phyloP scores from a whole-genome alignment of 306 rosid genomes.

The Cercis canadensis region DNA sequence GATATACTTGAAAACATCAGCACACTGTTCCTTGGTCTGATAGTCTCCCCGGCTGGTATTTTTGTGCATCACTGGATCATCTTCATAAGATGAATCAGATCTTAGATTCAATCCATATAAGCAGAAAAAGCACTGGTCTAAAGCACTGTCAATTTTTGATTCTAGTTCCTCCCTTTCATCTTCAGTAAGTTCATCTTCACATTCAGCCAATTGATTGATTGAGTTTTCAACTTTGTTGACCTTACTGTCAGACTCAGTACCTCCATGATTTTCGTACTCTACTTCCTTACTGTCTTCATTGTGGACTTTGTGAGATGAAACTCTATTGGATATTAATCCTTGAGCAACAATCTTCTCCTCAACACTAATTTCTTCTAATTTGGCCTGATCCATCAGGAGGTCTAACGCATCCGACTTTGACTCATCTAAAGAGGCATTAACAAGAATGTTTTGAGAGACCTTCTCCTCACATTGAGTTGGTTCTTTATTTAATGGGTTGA shows the following conservation, averaged over 20 bases:
- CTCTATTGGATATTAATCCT: conserved; percentile 47
- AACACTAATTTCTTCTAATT: conserved; percentile 51
- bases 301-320: conserved; percentile 47
- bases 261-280: conserved; percentile 52
- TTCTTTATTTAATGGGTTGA: conserved; percentile 59
- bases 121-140: conserved; percentile 97
- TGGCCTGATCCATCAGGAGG: conserved; percentile 49
- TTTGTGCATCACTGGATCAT: conserved; percentile 84
- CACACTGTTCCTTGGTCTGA: conserved; percentile 94
- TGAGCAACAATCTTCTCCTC: conserved; percentile 53
- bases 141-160: conserved; percentile 75
- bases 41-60: conserved; percentile 96
- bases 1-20: conserved; percentile 93
- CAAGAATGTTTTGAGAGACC: conserved; percentile 54
- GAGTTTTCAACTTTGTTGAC: conserved; percentile 49
- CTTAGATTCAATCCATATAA: conserved; percentile 90
- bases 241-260: conserved; percentile 51
- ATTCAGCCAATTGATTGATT: conserved; percentile 56
- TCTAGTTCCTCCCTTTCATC: conserved; percentile 96
- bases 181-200: conserved; percentile 67
- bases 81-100: conserved; percentile 91
- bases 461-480: conserved; percentile 49
- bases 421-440: conserved; percentile 54
- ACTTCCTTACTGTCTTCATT: conserved; percentile 56
- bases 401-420: conserved; percentile 50